Conservation (phyloP, 495 filamentous ascomycete species). For the Talaromyces proteolyticus region DNA sequence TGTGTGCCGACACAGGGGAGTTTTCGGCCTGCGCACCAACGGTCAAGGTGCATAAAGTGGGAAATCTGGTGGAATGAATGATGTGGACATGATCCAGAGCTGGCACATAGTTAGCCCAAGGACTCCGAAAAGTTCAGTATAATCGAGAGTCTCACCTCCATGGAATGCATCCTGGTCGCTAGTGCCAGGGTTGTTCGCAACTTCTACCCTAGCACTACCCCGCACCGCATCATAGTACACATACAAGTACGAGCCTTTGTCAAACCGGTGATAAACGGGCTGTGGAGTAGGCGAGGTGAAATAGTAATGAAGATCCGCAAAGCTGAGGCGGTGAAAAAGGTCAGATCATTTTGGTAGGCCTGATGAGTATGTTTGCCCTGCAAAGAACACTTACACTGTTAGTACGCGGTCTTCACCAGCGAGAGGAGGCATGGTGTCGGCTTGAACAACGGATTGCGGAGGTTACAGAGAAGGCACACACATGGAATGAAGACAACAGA, state of each 20-base stretch:
- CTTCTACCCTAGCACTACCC: conserved; percentile 66
- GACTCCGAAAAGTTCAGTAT: conserved; percentile 1
- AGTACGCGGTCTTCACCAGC: conserved; percentile 73
- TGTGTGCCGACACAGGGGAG: conserved; percentile 21
- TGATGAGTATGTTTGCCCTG: not conserved
- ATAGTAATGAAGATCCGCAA: conserved; percentile 86
- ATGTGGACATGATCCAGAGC: conserved; percentile 60
- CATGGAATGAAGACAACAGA: not conserved
- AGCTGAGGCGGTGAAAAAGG: conserved; percentile 42
- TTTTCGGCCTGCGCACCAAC: conserved; percentile 49
- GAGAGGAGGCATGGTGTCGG: conserved; percentile 61
- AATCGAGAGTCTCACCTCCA: conserved; percentile 53
- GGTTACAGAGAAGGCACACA: conserved; percentile 4
- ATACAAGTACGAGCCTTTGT: conserved; percentile 85
- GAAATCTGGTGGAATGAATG: conserved; percentile 72
- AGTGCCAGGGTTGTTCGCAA: conserved; percentile 82
- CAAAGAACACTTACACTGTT: conserved; percentile 60
- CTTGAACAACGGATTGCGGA: conserved; percentile 2
- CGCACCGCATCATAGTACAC: conserved; percentile 69
- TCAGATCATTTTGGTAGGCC: not conserved
- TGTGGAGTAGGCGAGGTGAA: conserved; percentile 66
- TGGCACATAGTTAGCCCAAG: conserved; percentile 17
- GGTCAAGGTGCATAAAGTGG: conserved; percentile 66
- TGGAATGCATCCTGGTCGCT: conserved; percentile 86
- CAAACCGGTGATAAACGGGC: conserved; percentile 79